phyloP scores from a whole-genome alignment of 2,329 filamentous ascomycete genomes.

The Septoria linicola region DNA sequence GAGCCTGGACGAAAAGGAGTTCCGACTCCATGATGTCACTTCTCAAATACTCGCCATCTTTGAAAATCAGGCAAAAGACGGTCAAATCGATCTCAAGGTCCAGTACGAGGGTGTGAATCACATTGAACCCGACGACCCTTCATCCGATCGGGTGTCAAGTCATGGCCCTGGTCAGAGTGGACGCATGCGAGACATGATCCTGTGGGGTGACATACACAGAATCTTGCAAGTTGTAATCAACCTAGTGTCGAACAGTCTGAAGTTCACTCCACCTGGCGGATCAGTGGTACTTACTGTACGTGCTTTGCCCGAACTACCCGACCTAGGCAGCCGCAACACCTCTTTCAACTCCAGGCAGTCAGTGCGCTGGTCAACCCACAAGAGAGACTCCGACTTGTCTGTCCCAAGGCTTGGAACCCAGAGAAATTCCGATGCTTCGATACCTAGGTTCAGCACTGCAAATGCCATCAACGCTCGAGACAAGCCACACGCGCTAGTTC shows the following conservation, averaged over 20 bases:
- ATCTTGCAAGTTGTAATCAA: slow-evolving; percentile 94
- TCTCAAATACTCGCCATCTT: slow-evolving; percentile 84
- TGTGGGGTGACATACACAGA: slow-evolving; percentile 90
- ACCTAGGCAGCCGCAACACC: slow-evolving; percentile 45
- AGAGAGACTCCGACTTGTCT: slow-evolving; percentile 17
- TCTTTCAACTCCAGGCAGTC: slow-evolving; percentile 36
- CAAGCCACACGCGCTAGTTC: slow-evolving; percentile 33
- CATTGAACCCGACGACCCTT: slow-evolving; percentile 26
- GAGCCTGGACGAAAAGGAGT: slow-evolving; percentile 79
- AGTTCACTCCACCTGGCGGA: slow-evolving; percentile 79
- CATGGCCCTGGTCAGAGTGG: slow-evolving; percentile 54
- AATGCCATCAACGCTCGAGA: slow-evolving; percentile 48
- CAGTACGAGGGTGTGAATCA: slow-evolving; percentile 61
- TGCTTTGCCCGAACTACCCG: slow-evolving; percentile 63
- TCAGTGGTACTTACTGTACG: slow-evolving; percentile 73
- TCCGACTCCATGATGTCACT: slow-evolving; percentile 77
- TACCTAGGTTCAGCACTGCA: slow-evolving; percentile 38
- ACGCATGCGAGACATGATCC: slow-evolving; percentile 75
- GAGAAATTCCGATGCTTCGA: slow-evolving; percentile 12
- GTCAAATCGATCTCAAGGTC: slow-evolving; percentile 70
- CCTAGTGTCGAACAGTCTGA: slow-evolving; percentile 84
- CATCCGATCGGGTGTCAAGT: slow-evolving; percentile 9
- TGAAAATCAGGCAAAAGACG: slow-evolving; percentile 82
- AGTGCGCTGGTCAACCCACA: neutral
- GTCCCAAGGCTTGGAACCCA: slow-evolving; percentile 8